Conservation (phyloP, 495 filamentous ascomycete genomes). For the Trichoderma erinaceum region DNA sequence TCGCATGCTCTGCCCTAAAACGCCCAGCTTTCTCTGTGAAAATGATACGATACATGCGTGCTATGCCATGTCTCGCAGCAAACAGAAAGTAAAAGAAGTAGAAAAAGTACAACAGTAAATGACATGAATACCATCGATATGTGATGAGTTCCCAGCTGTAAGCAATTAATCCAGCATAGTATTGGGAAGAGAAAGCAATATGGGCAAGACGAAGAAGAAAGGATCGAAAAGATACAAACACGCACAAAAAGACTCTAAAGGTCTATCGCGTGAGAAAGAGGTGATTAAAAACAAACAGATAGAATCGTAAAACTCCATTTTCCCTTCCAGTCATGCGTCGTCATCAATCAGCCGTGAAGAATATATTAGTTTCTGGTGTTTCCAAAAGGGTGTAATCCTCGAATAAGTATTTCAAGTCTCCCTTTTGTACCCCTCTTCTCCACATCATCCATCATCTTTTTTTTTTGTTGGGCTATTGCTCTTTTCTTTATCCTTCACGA, state of each 20-base stretch:
- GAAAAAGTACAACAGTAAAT: not conserved
- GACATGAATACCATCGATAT: not conserved
- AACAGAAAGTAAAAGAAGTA: not conserved
- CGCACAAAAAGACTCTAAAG: not conserved
- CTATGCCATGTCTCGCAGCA: not conserved
- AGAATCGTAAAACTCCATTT: not conserved
- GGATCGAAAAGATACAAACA: not conserved
- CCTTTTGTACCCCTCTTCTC: too few relatives aligned
- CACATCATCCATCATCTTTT: too few relatives aligned
- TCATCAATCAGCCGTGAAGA: not conserved
- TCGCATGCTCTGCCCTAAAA: not conserved
- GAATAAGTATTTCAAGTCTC: not conserved
- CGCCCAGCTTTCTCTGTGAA: not conserved
- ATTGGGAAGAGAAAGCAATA: not conserved
- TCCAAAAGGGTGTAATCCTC: not conserved
- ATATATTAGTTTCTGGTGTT: too few relatives aligned
- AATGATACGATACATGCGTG: not conserved
- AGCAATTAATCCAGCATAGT: not conserved
- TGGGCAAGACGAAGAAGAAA: not conserved
- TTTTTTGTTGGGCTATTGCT: too few relatives aligned
- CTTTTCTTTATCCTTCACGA: slow-evolving; percentile 12
- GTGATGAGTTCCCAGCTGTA: not conserved
- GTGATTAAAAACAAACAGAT: not conserved
- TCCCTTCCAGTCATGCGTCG: too few relatives aligned
- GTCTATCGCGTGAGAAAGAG: not conserved